Evolutionary conservation across 306 rosid species (phyloP), one percentile per base, ranked within the genome.

Genomic region (Nissolia schottii): DNA sequence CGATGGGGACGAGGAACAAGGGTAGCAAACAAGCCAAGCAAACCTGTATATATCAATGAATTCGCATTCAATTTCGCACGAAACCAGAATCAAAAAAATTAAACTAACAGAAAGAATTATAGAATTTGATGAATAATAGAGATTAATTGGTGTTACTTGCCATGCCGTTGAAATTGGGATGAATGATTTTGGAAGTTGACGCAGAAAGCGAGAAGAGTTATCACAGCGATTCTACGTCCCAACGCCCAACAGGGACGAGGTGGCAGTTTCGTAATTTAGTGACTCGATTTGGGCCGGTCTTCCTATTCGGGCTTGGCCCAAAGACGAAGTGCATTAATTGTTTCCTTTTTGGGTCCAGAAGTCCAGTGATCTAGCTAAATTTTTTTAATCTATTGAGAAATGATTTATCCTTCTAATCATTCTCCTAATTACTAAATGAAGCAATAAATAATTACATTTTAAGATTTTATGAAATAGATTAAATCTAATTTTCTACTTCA

Each of bases 1-100:
- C 54, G 37, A 82, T 61, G 6, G 80, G 85, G 4, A 82, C 82
- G 10, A 82, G 74, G 45, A 82, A 82, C 0, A 82, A 82, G n/a
- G 85, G 85, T 6, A 82, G 1, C 53, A 82, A 77, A 61, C 85
- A 82, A 32, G 67, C 73, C 65, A 82, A 60, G 64, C 85, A 76
- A 58, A 81, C 81, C 85, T 81, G n/a, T n/a, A 16, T 2, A 51
- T 16, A n/a, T 2, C 48, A 41, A 41, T 41, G 16, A 41, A 57
- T 6, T 29, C 27, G 29, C 32, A 41, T 24, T 63, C 53, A 58
- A 59, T 57, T 78, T 53, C 15, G 0, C 12, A 7, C 19, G 19
- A 31, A 1, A 9, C 14, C 7, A 29, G 20, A 22, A 56, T 1
- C 0, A 20, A 10, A 22, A 20, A 22, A 27, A 45, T 16, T 5